Base-by-base conservation (phyloP, 2,329 filamentous ascomycete genomes). In the Ascochyta fabae region DNA sequence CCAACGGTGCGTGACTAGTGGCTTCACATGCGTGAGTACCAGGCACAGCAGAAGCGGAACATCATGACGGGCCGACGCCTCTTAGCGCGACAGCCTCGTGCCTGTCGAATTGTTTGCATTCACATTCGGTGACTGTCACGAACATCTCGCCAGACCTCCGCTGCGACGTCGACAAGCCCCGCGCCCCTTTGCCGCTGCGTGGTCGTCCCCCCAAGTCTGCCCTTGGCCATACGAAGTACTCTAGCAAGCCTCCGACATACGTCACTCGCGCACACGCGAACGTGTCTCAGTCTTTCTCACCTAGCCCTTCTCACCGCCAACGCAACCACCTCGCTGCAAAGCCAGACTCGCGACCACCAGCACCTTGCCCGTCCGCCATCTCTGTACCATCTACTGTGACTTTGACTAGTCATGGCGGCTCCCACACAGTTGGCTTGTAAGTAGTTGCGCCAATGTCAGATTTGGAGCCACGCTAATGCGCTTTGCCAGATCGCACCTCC, bases 341-440 rank as follows among this genome's bases (percentile, higher is more conserved):
- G 60, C 61, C 67, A 69, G 65, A 66, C 68, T 68, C 69, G 60
- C 68, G 63, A 67, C 65, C 70, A 67, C 67, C 67, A 69, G 66
- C 68, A 63, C 60, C 63, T 62, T 67, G 61, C 62, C 67, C 60
- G 40, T 36, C 55, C 61, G 48, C 59, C 65, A 65, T 41, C 62
- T 62, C 59, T 69, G 62, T 62, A 53, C 50, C 57, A 60, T 58
- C 66, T 67, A 65, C 88, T 90, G 90, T 92, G 89, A 84, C 89
- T 92, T 92, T 92, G 75, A 88, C 86, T 92, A 92, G 90, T 88
- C 86, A 97, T 96, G 92, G 90, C 91, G 78, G 88, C 84, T 83
- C 88, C 91, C 74, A 89, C 94, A 81, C 94, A 97, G 87, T 90
- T 97, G 87, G 91, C 92, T 80, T 96, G 85, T 88, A 77, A 60